Percentiles rank a stretch among this genome's conserved stretches.
Evolutionary conservation across 805 yeast genomes (phyloP).

Genomic region (Metschnikowia amazonensis): DNA sequence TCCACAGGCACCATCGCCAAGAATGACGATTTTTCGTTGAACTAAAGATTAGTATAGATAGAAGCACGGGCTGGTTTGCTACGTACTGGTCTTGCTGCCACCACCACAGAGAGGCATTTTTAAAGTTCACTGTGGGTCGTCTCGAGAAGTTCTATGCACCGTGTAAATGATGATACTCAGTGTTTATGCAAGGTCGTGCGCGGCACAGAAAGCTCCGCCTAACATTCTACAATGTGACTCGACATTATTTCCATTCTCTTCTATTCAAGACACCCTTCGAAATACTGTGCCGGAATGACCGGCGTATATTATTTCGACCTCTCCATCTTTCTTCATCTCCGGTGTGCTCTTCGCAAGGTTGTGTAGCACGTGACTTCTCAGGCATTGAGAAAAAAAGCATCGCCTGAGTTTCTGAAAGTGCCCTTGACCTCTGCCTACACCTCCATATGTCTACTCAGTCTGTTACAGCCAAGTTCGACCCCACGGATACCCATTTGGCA

Average conservation of each 20-base stretch:
- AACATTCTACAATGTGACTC: neutral
- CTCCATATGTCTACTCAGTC: slow-evolving; percentile 24
- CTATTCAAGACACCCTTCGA: neutral
- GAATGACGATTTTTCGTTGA: slow-evolving; percentile 87
- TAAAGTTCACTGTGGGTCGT: neutral
- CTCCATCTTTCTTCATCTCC: neutral
- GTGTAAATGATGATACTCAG: neutral
- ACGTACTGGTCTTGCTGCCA: slow-evolving; percentile 41
- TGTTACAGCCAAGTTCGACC: slow-evolving; percentile 53
- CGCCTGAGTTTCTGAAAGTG: neutral
- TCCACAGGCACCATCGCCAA: slow-evolving; percentile 99
- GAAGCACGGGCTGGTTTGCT: neutral
- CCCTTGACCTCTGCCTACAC: neutral
- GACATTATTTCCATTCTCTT: neutral
- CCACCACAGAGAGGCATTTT: slow-evolving; percentile 43
- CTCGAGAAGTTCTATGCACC: neutral
- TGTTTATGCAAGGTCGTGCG: slow-evolving; percentile 6
- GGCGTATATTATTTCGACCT: neutral
- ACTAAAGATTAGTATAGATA: slow-evolving; percentile 35
- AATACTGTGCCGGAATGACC: neutral
- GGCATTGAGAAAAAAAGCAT: slow-evolving; percentile 6
- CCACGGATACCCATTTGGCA: slow-evolving; percentile 58
- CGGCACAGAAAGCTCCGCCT: neutral
- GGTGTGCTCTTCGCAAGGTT: neutral
- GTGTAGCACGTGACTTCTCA: slow-evolving; percentile 2